These are phyloP conservation scores for Chrysophaeum taylorii DNA, from an alignment of 352 stramenopile species.

Conservation along the genomic window DNA sequence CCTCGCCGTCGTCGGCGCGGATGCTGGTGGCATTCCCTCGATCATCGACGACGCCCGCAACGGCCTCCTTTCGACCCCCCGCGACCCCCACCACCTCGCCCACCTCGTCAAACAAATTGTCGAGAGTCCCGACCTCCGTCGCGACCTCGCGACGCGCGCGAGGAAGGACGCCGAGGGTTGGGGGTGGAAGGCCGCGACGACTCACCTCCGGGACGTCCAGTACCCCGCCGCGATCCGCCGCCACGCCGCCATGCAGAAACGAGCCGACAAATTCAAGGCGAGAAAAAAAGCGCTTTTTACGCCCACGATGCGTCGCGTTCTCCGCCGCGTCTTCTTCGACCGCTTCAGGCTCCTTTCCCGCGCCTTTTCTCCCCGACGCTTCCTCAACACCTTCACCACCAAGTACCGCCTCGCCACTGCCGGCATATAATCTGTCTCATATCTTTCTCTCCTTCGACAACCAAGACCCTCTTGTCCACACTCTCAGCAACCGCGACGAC, in stretches of 20 bases:
- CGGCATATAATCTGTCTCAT: too few species aligned
- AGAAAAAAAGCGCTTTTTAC: too few species aligned
- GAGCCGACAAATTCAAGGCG: neutral
- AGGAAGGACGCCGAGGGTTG: slow-evolving; percentile 30
- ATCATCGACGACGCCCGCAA: slow-evolving; percentile 32
- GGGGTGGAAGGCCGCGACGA: slow-evolving; percentile 36
- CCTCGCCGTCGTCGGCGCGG: slow-evolving; percentile 37
- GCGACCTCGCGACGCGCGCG: slow-evolving; percentile 20
- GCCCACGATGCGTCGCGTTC: too few species aligned
- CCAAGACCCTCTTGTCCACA: too few species aligned
- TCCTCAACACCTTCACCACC: too few species aligned
- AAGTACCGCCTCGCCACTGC: too few species aligned
- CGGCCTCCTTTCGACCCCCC: slow-evolving; percentile 29
- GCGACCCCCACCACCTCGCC: slow-evolving; percentile 29
- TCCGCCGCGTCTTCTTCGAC: too few species aligned
- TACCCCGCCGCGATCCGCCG: slow-evolving; percentile 58
- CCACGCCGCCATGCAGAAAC: neutral
- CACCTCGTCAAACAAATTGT: slow-evolving; percentile 23
- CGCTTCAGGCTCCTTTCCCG: too few species aligned
- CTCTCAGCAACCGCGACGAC: too few species aligned
- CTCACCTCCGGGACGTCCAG: slow-evolving; percentile 36
- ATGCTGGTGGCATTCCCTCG: slow-evolving; percentile 38
- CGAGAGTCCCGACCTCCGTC: slow-evolving; percentile 23
- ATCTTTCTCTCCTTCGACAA: too few species aligned
- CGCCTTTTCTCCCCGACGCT: too few species aligned